Percentiles rank a stretch among this genome's conserved stretches.
Conservation (phyloP, 106 monocot species). For the Dendrobium chrysotoxum region DNA sequence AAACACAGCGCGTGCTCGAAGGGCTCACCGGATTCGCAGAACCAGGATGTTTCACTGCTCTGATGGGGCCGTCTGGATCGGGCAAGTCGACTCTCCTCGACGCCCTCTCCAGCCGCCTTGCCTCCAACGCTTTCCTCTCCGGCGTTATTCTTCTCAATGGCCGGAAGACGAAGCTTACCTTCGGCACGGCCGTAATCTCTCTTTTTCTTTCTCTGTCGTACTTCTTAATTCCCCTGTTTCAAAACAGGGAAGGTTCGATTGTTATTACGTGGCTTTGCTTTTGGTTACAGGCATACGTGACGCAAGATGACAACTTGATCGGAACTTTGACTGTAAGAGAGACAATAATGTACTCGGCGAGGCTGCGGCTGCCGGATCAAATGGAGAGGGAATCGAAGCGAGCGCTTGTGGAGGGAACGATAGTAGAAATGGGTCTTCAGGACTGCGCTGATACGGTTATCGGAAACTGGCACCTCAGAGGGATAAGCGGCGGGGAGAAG, state of each 20-base stretch:
- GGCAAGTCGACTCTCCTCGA: constrained; percentile 74
- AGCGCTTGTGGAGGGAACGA: constrained; percentile 69
- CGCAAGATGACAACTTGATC: constrained; percentile 82
- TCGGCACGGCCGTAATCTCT: constrained; percentile 55
- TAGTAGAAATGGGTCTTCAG: constrained; percentile 77
- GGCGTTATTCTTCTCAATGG: constrained; percentile 59
- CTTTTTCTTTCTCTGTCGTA: background rate
- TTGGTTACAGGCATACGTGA: constrained; percentile 63
- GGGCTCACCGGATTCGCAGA: constrained; percentile 68
- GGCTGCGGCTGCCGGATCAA: constrained; percentile 63
- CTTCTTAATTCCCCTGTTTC: background rate
- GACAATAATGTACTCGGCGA: constrained; percentile 71
- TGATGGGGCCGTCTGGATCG: constrained; percentile 83
- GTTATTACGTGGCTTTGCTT: background rate
- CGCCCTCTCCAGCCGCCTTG: constrained; percentile 55
- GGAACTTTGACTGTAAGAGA: constrained; percentile 84
- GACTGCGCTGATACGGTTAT: constrained; percentile 71
- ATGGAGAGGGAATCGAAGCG: constrained; percentile 65
- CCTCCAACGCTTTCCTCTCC: constrained; percentile 59
- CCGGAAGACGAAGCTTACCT: constrained; percentile 61
- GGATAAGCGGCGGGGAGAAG: constrained; percentile 94
- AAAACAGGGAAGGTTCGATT: background rate
- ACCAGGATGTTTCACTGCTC: constrained; percentile 53
- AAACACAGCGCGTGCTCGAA: constrained; percentile 45
- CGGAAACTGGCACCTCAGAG: constrained; percentile 79